Conservation (phyloP, 805 yeast genomes). For the Metschnikowia picachoensis region DNA sequence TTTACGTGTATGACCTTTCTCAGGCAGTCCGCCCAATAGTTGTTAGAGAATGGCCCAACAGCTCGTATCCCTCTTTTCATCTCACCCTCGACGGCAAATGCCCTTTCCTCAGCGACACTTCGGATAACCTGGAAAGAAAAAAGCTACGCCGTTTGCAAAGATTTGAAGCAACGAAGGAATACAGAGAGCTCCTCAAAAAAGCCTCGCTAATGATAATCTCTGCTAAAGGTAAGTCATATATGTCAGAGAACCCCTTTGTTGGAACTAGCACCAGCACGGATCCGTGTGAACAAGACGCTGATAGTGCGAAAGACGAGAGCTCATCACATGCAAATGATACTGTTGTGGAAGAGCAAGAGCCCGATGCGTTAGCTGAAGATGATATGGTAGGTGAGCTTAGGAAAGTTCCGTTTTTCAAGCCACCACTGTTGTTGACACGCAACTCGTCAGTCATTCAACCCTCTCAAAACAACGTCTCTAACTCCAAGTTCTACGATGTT, state of each 20-base stretch:
- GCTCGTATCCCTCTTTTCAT: conserved; percentile 52
- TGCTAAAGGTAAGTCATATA: conserved; percentile 10
- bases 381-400: conserved; percentile 6
- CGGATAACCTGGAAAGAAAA: conserved; percentile 39
- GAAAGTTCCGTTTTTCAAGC: conserved; percentile 22
- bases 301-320: conserved; percentile 8
- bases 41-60: conserved; percentile 70
- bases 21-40: conserved; percentile 79
- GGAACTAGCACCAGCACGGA: conserved; percentile 17
- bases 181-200: conserved; percentile 36
- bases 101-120: conserved; percentile 68
- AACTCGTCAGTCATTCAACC: conserved; percentile 40
- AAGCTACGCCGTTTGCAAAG: conserved; percentile 37
- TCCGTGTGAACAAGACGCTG: conserved; percentile 5
- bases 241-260: not conserved
- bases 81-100: conserved; percentile 71
- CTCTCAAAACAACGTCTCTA: conserved; percentile 21
- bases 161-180: conserved; percentile 39
- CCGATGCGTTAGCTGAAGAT: conserved; percentile 4
- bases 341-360: conserved; percentile 9
- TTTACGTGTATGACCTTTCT: conserved; percentile 75
- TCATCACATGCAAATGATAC: conserved; percentile 12
- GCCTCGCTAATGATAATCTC: conserved; percentile 32
- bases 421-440: conserved; percentile 29
- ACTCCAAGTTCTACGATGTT: conserved; percentile 40